phyloP scores from a whole-genome alignment of 768 basidiomycete species.

The Lenzites betulinus region DNA sequence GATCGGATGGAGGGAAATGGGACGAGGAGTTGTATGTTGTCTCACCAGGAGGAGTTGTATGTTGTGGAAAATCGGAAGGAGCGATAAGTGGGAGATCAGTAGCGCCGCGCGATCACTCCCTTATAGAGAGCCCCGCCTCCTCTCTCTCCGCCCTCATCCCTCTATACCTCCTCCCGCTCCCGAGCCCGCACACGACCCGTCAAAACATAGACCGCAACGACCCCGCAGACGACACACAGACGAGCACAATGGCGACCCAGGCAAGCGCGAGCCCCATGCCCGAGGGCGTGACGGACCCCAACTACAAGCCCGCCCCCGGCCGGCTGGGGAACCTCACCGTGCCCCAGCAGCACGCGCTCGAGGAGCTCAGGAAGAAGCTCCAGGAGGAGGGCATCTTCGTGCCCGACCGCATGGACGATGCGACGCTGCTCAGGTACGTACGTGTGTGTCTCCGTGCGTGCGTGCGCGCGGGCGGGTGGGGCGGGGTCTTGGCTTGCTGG shows the following conservation, averaged over 20 bases:
- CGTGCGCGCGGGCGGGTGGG: not conserved
- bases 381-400: slow-evolving; percentile 61
- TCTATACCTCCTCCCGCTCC: not conserved
- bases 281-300: slow-evolving; percentile 60
- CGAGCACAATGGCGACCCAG: slow-evolving; percentile 5
- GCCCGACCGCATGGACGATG: slow-evolving; percentile 68
- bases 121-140: slow-evolving; percentile 9
- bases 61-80: not conserved
- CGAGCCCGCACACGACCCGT: not conserved
- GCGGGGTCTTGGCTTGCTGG: not conserved
- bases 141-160: slow-evolving; percentile 1
- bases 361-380: slow-evolving; percentile 67
- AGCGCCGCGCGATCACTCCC: slow-evolving; percentile 16
- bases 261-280: slow-evolving; percentile 60
- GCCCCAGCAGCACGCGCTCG: slow-evolving; percentile 62
- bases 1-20: not conserved
- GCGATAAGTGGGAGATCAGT: not conserved
- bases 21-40: not conserved
- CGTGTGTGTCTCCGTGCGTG: not conserved
- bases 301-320: slow-evolving; percentile 69
- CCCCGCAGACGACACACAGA: not conserved
- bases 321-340: slow-evolving; percentile 76
- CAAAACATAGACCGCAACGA: not conserved
- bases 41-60: not conserved
- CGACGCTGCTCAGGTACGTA: slow-evolving; percentile 63